phyloP scores from a whole-genome alignment of 768 basidiomycete genomes.

The Sporobolomyces phaffii region DNA sequence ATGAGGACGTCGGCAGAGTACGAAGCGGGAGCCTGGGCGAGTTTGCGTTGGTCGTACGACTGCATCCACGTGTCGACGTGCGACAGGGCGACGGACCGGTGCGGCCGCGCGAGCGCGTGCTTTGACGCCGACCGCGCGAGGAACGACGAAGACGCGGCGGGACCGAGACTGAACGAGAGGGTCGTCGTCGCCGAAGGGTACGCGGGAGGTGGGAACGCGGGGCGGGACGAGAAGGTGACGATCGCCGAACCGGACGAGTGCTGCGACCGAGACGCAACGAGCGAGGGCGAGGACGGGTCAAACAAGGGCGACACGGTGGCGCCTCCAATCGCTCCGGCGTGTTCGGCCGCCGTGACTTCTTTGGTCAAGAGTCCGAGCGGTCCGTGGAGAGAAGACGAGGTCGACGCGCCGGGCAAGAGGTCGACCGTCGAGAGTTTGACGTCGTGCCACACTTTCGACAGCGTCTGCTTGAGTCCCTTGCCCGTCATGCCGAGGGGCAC shows the following conservation, averaged over 20 bases:
- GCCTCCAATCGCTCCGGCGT: neutral
- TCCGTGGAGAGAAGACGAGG: neutral
- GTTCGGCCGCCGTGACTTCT: neutral
- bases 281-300: neutral
- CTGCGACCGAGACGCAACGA: neutral
- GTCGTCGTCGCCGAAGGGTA: constrained; percentile 15
- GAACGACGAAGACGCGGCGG: neutral
- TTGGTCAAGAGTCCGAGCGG: neutral
- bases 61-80: constrained; percentile 36
- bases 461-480: constrained; percentile 15
- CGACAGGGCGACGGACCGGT: neutral
- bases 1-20: constrained; percentile 12
- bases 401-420: neutral
- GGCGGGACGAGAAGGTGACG: constrained; percentile 22
- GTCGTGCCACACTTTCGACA: constrained; percentile 19
- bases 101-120: constrained; percentile 17
- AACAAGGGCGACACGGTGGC: constrained; percentile 1
- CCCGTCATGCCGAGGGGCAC: constrained; percentile 16
- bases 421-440: constrained; percentile 5
- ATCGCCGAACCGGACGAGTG: constrained; percentile 17
- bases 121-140: constrained; percentile 2
- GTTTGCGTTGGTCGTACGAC: constrained; percentile 18
- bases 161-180: neutral
- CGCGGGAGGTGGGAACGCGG: constrained; percentile 14
- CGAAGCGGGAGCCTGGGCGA: neutral